A percentile compares a stretch with the other conserved stretches of the same genome.
Evolutionary conservation across 192 early-diverging fungal genomes (phyloP).

Genomic region (Backusella macrospora): DNA sequence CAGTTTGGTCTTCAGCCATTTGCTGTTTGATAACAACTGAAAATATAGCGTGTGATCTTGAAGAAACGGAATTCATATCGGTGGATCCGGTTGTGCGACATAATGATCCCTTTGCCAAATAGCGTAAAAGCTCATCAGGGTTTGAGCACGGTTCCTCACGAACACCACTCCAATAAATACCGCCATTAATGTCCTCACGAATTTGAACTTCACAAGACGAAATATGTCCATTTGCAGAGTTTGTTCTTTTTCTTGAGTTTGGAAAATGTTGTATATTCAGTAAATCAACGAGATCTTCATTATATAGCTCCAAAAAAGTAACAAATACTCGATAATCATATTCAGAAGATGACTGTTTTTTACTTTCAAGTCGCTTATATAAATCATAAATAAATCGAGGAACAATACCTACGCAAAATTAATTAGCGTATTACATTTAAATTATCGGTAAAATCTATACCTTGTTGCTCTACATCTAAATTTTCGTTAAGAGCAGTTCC

Average conservation of each 20-base stretch:
- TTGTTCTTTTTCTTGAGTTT: conserved; percentile 39
- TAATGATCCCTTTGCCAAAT: conserved; percentile 56
- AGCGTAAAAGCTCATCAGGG: conserved; percentile 62
- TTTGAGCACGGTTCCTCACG: conserved; percentile 71
- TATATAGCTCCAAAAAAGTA: conserved; percentile 95
- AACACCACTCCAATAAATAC: conserved; percentile 85
- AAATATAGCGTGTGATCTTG: conserved; percentile 97
- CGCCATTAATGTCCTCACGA: conserved; percentile 83
- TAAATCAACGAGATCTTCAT: conserved; percentile 94
- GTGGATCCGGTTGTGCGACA: conserved; percentile 85
- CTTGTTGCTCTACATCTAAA: conserved; percentile 14
- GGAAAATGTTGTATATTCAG: conserved; percentile 49
- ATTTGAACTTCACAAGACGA: conserved; percentile 41
- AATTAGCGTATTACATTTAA: background rate
- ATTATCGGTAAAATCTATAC: background rate
- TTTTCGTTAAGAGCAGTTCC: conserved; percentile 66
- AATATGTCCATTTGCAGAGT: background rate
- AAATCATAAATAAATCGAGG: conserved; percentile 66
- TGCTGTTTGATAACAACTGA: conserved; percentile 86
- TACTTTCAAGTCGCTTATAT: conserved; percentile 45
- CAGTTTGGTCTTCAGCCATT: conserved; percentile 38
- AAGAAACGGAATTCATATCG: conserved; percentile 94
- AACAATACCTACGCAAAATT: conserved; percentile 58
- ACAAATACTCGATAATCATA: conserved; percentile 58
- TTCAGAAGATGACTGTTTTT: conserved; percentile 33